phyloP scores from a whole-genome alignment of 2,329 filamentous ascomycete genomes.

The Diaporthe sp. region DNA sequence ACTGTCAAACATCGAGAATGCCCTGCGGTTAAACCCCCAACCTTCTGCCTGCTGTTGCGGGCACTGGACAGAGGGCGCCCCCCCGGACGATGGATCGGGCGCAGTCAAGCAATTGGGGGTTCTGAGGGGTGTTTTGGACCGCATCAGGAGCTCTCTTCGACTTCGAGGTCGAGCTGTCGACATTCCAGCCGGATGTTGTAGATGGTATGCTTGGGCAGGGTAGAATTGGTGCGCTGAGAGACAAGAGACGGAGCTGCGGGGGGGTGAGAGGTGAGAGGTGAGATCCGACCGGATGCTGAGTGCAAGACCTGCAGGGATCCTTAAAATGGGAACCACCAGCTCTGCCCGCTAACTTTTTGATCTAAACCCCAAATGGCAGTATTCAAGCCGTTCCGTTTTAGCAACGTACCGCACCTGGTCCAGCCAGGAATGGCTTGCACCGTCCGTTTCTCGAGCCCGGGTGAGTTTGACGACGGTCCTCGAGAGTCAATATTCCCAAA shows the following conservation, averaged over 20 bases:
- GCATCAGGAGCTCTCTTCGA: not conserved
- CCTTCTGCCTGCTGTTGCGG: conserved; percentile 24
- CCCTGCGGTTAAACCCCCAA: conserved; percentile 33
- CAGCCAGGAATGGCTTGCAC: not conserved
- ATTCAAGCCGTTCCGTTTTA: conserved; percentile 4
- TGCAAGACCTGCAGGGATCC: conserved; percentile 35
- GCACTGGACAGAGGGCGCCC: conserved; percentile 7
- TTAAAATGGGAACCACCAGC: conserved; percentile 12
- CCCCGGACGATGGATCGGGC: conserved; percentile 24
- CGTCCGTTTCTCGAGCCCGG: conserved; percentile 10
- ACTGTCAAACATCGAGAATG: conserved; percentile 10
- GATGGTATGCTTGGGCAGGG: conserved; percentile 41
- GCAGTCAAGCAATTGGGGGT: conserved; percentile 23
- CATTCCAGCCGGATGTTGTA: conserved; percentile 39
- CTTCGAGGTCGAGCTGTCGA: not conserved
- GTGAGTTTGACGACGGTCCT: not conserved
- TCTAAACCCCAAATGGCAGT: conserved; percentile 10
- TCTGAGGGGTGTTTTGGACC: conserved; percentile 6
- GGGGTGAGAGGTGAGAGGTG: conserved; percentile 9
- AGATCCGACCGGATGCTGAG: conserved; percentile 33
- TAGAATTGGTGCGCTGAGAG: conserved; percentile 38
- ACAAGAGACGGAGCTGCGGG: conserved; percentile 26
- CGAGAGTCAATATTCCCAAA: not conserved
- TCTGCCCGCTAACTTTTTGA: not conserved
- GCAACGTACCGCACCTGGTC: conserved; percentile 10